Base-by-base conservation (phyloP, 768 basidiomycete genomes). In the Termitomyces heimii region DNA sequence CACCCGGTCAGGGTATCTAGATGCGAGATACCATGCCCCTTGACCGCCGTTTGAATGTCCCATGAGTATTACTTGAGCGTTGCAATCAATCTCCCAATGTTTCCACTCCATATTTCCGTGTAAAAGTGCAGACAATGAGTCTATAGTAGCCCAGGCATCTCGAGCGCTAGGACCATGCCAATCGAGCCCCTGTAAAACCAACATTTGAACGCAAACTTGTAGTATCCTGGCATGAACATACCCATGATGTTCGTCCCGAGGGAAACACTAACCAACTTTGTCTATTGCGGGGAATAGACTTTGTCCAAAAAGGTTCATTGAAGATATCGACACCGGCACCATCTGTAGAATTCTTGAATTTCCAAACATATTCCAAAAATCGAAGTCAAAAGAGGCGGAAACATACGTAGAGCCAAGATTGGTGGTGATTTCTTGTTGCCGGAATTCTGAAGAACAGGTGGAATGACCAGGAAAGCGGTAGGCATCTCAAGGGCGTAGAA, bases 11-110 rank as follows among this genome's bases (percentile, higher is more conserved):
- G 94, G 93, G 69, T 82, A 89, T 60, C 88, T 76, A 28, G 85
- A 79, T 14, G 88, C 84, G 18, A 89, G 65, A 68, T 92, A 86
- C 89, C 92, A 94, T 2, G 86, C 77, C 0, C 94, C 94, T 69
- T 95, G 94, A 13, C 93, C 94, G 29, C 94, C 94, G 68, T 97
- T 97, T 3, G 93, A 95, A 67, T 97, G 94, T 0, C 94, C 94
- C 34, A 94, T 74, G n/a, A 94, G 65, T n/a, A 88, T 72, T 8
- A 84, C 81, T 29, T 74, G 75, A 3, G 77, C 75, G 29, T 74
- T 61, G 0, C 63, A 14, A 31, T 65, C 58, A 43, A 82, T 75
- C 18, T 57, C 61, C 75, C 80, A 81, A 16, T 65, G 39, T 54
- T 68, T 63, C 82, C 80, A 82, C 4, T 67, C 44, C 24, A 63